Base-by-base conservation (phyloP, 495 filamentous ascomycete species). In the Wilcoxina mikolae region DNA sequence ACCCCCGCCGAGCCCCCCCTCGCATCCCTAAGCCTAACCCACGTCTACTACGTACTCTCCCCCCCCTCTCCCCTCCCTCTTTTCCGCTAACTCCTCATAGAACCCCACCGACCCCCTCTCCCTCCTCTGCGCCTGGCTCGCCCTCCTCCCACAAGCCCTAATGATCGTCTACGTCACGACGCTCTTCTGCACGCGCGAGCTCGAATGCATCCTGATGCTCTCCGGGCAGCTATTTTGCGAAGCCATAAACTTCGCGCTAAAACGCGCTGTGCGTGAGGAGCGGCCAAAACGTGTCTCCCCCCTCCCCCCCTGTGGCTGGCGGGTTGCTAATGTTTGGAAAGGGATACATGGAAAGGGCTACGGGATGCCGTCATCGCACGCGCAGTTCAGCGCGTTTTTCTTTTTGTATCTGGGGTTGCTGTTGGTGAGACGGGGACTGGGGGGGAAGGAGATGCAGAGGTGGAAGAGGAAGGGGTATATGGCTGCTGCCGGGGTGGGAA, bases 341-440 rank as follows among this genome's bases (percentile, higher is more conserved):
- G 83, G 84, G 70, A 84, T 85, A 75, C 76, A 81, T 55, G 84
- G 84, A 33, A 95, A 94, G 68, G 91, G 91, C 56, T 99, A 96
- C 64, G 91, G 91, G 58, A 99, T 99, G 91, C 91, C 91, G n/a
- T 88, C 83, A 43, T 94, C 87, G 24, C 91, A 99, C 71, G 85
- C 91, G 9, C 91, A 99, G 69, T 99, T 95, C 66, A 82, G 85
- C 45, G 73, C 80, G 9, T 99, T 85, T 72, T 96, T 95, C 73
- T 80, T 86, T 39, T 71, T 91, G 52, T 87, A 83, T 61, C 67
- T 94, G 23, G 71, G 78, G 15, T 72, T 99, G 26, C 95, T 95
- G 70, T 72, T 95, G 23, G 72, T 90, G 15, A 70, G 84, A 47
- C 77, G 90, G 55, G 85, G 94, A 67, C 71, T 73, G 5, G 85